Percentiles rank a stretch among this genome's conserved stretches.
Evolutionary conservation across 2,329 filamentous ascomycete species (phyloP).

Genomic region (Monilinia fructigena): DNA sequence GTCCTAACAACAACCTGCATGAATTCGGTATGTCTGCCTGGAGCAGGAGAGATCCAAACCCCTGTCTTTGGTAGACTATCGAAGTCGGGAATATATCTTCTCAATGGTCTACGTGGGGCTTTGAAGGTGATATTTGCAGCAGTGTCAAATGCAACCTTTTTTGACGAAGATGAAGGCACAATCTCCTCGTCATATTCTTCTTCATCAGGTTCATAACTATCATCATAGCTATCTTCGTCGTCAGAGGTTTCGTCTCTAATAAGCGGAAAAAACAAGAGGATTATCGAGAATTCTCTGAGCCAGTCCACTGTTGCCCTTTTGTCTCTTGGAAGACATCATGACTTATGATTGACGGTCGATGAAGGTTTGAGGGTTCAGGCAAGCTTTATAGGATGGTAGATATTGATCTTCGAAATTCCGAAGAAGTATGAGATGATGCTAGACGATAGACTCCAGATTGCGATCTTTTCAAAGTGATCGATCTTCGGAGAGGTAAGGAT

Average conservation of each 20-base stretch:
- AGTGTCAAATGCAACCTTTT: neutral
- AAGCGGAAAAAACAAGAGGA: neutral
- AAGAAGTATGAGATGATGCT: neutral
- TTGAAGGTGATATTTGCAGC: neutral
- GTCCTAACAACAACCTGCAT: conserved; percentile 10
- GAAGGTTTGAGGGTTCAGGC: neutral
- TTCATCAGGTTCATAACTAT: neutral
- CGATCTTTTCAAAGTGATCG: neutral
- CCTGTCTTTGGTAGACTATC: conserved; percentile 1
- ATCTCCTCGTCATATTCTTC: neutral
- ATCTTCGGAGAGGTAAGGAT: neutral
- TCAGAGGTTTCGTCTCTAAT: neutral
- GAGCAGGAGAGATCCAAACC: conserved; percentile 8
- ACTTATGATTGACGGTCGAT: neutral
- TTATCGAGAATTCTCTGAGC: neutral
- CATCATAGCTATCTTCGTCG: neutral
- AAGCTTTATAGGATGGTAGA: neutral
- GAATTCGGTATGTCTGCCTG: conserved; percentile 1
- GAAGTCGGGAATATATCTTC: neutral
- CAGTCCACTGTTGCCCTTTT: neutral
- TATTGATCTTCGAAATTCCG: neutral
- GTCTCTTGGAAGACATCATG: neutral
- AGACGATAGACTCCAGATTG: neutral
- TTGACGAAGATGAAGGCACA: neutral
- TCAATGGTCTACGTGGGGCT: neutral